A percentile compares a stretch with the other conserved stretches of the same genome.
Conservation (phyloP, 345 rosid species). For the Eucalyptus albens region DNA sequence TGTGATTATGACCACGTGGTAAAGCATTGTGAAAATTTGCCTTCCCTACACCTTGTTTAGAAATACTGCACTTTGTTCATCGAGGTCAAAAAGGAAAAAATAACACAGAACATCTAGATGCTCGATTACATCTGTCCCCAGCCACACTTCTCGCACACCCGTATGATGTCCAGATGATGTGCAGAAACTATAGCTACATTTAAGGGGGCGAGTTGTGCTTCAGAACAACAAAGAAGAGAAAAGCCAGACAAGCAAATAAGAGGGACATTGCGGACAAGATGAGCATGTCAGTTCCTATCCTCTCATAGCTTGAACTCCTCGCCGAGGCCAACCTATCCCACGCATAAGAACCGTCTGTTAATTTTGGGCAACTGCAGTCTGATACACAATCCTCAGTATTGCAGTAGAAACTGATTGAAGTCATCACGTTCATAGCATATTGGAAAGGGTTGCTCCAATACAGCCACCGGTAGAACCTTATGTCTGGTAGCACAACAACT, state of each 20-base stretch:
- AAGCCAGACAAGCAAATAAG: constrained; percentile 12
- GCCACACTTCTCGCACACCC: not conserved
- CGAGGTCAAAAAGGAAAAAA: not conserved
- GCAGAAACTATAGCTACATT: not conserved
- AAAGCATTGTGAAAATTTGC: not conserved
- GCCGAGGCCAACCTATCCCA: constrained; percentile 11
- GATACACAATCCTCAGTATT: not conserved
- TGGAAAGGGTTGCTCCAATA: constrained; percentile 21
- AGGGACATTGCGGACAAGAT: constrained; percentile 9
- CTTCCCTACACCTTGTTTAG: not conserved
- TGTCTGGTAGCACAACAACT: constrained; percentile 11
- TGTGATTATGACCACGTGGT: not conserved
- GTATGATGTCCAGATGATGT: not conserved
- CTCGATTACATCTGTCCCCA: not conserved
- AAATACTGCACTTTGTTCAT: not conserved
- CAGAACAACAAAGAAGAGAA: constrained; percentile 8
- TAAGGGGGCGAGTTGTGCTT: constrained; percentile 11
- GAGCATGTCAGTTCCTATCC: constrained; percentile 1
- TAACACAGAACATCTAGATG: not conserved
- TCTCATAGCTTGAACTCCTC: constrained; percentile 11
- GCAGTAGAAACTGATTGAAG: constrained; percentile 5
- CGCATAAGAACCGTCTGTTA: constrained; percentile 8
- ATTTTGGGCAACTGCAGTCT: constrained; percentile 13
- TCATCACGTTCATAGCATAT: constrained; percentile 1
- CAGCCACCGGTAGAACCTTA: constrained; percentile 16